Base-by-base conservation (phyloP, 73 alveolate species). In the Halteria grandinella region DNA sequence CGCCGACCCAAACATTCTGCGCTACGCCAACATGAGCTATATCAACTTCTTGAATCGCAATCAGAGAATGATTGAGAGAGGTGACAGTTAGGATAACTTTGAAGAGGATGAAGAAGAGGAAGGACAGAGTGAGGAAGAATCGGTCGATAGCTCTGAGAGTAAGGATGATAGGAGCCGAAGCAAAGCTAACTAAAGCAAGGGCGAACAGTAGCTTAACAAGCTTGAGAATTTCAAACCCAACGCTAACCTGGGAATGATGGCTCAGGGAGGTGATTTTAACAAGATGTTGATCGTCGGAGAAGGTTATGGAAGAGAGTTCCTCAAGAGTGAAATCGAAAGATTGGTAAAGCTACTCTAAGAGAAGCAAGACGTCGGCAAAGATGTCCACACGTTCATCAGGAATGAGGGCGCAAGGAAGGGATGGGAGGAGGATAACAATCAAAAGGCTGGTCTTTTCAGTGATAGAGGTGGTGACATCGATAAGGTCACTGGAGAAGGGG, bases 341-440 rank as follows among this genome's bases (percentile, higher is more conserved):
- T 27, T 66, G 20, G 47, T 66, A 1, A 44, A 31, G 45, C 62
- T 44, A 6, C 53, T 66, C 3, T 45, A 66, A 45, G 18, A 15
- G 33, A 66, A 66, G 53, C 52, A 66, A 51, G 29, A 53, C 7
- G 32, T 66, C 4, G 41, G 80, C 31, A 12, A 21, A 23, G 69
- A 57, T 12, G 66, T 66, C 4, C 66, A 44, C 20, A 66, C 80
- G 12, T 66, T 66, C 43, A 44, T 66, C 18, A 66, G 80, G 31
- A 66, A 44, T 66, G 80, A 66, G 15, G 69, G 69, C 14, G 69
- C 80, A 23, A 66, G 66, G 47, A 66, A 66, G 47, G 80, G 87
- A 23, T 66, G 80, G 80, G 80, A 66, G 33, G 54, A 29, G 32
- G 50, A 54, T 0, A 47, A 55, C 10, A 52, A 17, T 45, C 41